Evolutionary conservation across 176 grass and related monocot genomes (phyloP).

Genomic region (Neostapfia colusana): DNA sequence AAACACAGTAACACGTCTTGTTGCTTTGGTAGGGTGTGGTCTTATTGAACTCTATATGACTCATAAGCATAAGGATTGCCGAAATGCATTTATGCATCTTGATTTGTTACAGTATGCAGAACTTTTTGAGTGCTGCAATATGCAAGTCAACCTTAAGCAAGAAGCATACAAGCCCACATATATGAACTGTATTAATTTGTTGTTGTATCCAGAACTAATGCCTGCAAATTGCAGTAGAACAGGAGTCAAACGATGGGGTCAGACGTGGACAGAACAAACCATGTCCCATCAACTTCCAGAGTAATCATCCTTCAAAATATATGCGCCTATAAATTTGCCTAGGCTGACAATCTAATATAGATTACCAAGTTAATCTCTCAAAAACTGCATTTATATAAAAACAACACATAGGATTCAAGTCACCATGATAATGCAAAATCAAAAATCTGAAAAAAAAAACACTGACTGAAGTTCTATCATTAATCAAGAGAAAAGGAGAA

Average conservation of each 20-base stretch:
- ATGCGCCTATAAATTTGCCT: constrained; percentile 3
- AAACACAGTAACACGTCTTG: not conserved
- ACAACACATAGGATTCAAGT: not conserved
- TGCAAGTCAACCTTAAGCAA: constrained; percentile 9
- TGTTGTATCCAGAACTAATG: not conserved
- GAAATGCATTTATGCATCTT: not conserved
- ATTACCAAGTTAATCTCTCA: constrained; percentile 7
- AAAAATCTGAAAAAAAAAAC: not conserved
- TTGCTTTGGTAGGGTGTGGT: not conserved
- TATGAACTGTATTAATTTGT: not conserved
- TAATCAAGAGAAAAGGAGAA: not conserved
- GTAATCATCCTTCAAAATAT: constrained; percentile 7
- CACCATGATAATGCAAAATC: not conserved
- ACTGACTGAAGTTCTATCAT: not conserved
- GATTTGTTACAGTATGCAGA: constrained; percentile 15
- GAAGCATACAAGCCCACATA: not conserved
- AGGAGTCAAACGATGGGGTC: not conserved
- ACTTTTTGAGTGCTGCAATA: not conserved
- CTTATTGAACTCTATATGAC: not conserved
- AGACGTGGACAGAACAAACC: not conserved
- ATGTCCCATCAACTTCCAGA: constrained; percentile 12
- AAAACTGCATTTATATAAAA: constrained; percentile 16
- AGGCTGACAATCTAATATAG: constrained; percentile 28
- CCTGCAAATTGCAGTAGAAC: not conserved
- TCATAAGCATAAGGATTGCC: not conserved